Conservation (phyloP, 176 grass and related monocot species). For the Saccharum spontaneum region DNA sequence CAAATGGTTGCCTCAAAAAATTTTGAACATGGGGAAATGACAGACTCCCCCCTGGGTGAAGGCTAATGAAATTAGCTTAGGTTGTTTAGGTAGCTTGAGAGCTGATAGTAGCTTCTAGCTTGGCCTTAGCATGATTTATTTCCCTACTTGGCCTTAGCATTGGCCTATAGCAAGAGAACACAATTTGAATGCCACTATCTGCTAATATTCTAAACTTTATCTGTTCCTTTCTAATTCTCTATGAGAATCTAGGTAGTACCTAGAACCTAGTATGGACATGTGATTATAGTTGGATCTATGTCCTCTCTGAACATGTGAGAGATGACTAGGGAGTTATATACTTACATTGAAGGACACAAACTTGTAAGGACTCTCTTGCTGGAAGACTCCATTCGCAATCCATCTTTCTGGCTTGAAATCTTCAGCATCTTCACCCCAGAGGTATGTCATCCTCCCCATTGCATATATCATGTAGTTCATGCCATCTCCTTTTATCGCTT, state of each 20-base stretch:
- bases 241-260: neutral
- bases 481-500: conserved; percentile 44
- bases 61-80: neutral
- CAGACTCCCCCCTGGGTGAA: neutral
- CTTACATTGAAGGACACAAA: conserved; percentile 65
- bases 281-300: neutral
- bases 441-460: conserved; percentile 68
- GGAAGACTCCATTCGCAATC: conserved; percentile 56
- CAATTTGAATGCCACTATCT: conserved; percentile 19
- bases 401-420: conserved; percentile 63
- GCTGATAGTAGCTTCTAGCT: neutral
- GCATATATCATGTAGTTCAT: conserved; percentile 57
- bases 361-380: conserved; percentile 61
- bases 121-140: too few species aligned
- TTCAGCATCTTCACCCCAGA: conserved; percentile 67
- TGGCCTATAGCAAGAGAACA: neutral
- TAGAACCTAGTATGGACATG: neutral
- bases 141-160: too few species aligned
- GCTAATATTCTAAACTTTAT: neutral
- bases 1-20: conserved; percentile 2
- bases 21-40: neutral
- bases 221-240: neutral
- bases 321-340: neutral
- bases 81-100: neutral
- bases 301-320: neutral